A percentile compares a stretch with the other conserved stretches of the same genome.
These are phyloP conservation scores for Leishmania tarentolae DNA, from an alignment of 208 protist genomes.

Conservation along the genomic window DNA sequence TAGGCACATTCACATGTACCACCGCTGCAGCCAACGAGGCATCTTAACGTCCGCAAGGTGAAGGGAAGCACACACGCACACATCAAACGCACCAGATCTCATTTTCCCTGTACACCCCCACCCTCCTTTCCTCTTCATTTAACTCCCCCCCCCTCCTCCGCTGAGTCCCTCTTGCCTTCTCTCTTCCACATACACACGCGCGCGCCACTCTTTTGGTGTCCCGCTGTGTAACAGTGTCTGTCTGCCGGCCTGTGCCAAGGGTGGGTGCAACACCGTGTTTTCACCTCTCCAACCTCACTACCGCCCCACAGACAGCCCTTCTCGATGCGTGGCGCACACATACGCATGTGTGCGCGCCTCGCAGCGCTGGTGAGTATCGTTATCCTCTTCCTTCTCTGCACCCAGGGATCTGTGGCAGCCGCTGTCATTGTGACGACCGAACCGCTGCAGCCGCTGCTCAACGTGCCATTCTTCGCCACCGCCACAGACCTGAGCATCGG, in stretches of 20 bases:
- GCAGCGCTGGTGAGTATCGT: background rate
- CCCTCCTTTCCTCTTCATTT: background rate
- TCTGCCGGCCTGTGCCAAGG: background rate
- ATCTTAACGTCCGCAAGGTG: background rate
- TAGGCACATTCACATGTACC: background rate
- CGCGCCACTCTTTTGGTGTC: background rate
- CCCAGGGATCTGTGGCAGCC: too few relatives aligned
- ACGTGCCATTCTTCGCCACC: slow-evolving; percentile 8
- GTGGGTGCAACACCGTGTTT: background rate
- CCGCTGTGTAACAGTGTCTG: background rate
- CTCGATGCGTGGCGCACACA: background rate
- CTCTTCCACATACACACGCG: background rate
- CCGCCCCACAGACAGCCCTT: background rate
- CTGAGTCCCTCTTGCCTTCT: background rate
- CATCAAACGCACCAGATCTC: background rate
- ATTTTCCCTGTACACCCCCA: background rate
- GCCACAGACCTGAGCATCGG: background rate
- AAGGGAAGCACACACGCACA: background rate
- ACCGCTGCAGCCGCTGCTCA: slow-evolving; percentile 8
- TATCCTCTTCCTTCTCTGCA: background rate
- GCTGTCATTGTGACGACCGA: background rate
- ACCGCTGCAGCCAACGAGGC: background rate
- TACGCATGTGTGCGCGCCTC: background rate
- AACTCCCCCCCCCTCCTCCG: background rate
- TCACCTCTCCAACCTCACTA: background rate